phyloP scores from a whole-genome alignment of 2,329 filamentous ascomycete genomes.

The Aspergillus neoniger region DNA sequence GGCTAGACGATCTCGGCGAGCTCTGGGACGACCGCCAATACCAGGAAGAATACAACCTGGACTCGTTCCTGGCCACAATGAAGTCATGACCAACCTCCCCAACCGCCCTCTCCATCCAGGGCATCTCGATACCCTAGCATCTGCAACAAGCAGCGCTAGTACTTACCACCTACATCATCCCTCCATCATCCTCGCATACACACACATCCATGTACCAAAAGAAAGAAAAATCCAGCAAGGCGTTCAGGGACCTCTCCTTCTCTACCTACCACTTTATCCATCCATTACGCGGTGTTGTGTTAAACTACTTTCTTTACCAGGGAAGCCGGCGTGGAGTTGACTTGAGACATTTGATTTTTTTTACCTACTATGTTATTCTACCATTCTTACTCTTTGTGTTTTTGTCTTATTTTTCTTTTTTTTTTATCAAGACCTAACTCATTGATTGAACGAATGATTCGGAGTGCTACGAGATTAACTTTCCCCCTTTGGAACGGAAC shows the following conservation, averaged over 20 bases:
- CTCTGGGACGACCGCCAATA: slow-evolving; percentile 98
- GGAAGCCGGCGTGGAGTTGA: background rate
- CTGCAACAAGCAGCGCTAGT: too few species aligned
- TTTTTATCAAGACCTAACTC: slow-evolving; percentile 7
- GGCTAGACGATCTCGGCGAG: slow-evolving; percentile 91
- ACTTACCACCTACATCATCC: too few species aligned
- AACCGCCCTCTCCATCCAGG: background rate
- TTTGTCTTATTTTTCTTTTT: background rate
- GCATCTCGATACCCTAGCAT: background rate
- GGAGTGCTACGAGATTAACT: slow-evolving; percentile 6
- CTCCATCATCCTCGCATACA: background rate
- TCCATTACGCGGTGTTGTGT: background rate
- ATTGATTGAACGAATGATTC: slow-evolving; percentile 14
- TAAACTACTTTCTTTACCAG: too few species aligned
- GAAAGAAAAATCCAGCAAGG: background rate
- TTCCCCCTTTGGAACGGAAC: too few species aligned
- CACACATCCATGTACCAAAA: background rate
- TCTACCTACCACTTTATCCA: too few species aligned
- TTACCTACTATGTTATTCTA: background rate
- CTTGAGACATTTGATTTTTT: background rate
- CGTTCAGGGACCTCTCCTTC: background rate
- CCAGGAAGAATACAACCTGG: slow-evolving; percentile 95
- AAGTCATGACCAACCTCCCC: slow-evolving; percentile 50
- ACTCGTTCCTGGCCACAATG: slow-evolving; percentile 95
- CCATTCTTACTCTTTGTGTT: background rate